phyloP scores from a whole-genome alignment of 2,329 filamentous ascomycete genomes.

The Thelonectria blattea region DNA sequence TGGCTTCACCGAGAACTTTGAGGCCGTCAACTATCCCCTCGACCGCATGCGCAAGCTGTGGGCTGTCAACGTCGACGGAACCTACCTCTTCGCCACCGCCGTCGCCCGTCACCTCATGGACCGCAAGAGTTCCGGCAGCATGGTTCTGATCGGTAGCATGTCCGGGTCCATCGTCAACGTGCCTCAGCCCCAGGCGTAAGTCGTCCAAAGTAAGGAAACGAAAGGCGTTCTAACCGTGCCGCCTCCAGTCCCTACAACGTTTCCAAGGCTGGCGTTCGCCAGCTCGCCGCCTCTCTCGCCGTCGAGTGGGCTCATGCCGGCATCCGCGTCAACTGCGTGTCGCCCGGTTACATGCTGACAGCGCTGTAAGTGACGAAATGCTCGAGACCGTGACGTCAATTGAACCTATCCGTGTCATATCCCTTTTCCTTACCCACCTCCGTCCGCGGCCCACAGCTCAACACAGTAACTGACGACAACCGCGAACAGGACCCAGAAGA shows the following conservation, averaged over 20 bases:
- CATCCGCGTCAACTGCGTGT: slow-evolving; percentile 95
- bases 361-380: slow-evolving; percentile 69
- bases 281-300: slow-evolving; percentile 84
- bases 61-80: slow-evolving; percentile 92
- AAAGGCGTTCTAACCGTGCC: neutral
- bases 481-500: slow-evolving; percentile 78
- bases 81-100: slow-evolving; percentile 84
- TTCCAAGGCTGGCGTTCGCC: slow-evolving; percentile 88
- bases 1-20: slow-evolving; percentile 95
- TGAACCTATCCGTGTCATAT: neutral
- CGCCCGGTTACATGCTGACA: slow-evolving; percentile 95
- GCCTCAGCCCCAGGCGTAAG: slow-evolving; percentile 83
- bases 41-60: slow-evolving; percentile 93
- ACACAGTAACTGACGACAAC: slow-evolving; percentile 20
- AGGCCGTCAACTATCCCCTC: slow-evolving; percentile 87
- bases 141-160: slow-evolving; percentile 97
- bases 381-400: neutral
- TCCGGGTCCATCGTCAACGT: slow-evolving; percentile 93
- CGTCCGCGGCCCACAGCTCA: no score
- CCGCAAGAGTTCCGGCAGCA: slow-evolving; percentile 78
- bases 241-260: slow-evolving; percentile 78
- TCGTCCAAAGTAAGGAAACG: slow-evolving; percentile 14
- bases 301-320: slow-evolving; percentile 91
- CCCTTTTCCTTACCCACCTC: no score
- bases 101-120: slow-evolving; percentile 90